Conservation (phyloP, 768 basidiomycete species). For the Tricholoma furcatifolium region DNA sequence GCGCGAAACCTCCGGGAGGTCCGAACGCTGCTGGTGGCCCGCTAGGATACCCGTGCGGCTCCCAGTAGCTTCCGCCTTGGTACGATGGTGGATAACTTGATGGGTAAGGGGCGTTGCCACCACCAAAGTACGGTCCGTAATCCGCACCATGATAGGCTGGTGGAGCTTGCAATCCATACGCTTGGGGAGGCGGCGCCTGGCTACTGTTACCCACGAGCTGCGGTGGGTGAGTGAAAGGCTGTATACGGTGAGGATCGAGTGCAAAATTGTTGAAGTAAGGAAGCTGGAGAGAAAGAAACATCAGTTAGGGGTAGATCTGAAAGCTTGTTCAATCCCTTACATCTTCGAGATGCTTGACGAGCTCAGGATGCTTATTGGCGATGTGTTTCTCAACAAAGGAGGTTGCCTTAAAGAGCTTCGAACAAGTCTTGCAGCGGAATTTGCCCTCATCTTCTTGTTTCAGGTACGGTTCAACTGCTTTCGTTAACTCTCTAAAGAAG, state of each 20-base stretch:
- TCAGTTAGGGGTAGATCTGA: conserved; percentile 8
- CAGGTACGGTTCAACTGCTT: conserved; percentile 74
- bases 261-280: conserved; percentile 95
- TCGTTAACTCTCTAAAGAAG: conserved; percentile 71
- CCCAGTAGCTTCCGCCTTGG: conserved; percentile 38
- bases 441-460: conserved; percentile 98
- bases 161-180: conserved; percentile 75
- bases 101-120: conserved; percentile 26
- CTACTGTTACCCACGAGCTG: conserved; percentile 58
- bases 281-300: conserved; percentile 44
- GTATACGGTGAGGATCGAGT: conserved; percentile 91
- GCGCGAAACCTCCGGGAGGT: conserved; percentile 30
- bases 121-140: conserved; percentile 35
- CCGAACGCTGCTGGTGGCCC: conserved; percentile 37
- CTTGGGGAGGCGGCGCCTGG: conserved; percentile 79
- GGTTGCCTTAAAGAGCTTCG: conserved; percentile 96
- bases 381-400: conserved; percentile 98
- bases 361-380: conserved; percentile 88
- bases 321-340: conserved; percentile 41
- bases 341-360: conserved; percentile 81
- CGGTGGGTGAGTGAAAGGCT: conserved; percentile 81
- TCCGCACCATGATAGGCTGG: conserved; percentile 40
- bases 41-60: conserved; percentile 39
- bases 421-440: conserved; percentile 94
- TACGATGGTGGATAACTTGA: conserved; percentile 46